Conservation (phyloP, 2,329 filamentous ascomycete species). For the Mycosphaerelloides madeirae region DNA sequence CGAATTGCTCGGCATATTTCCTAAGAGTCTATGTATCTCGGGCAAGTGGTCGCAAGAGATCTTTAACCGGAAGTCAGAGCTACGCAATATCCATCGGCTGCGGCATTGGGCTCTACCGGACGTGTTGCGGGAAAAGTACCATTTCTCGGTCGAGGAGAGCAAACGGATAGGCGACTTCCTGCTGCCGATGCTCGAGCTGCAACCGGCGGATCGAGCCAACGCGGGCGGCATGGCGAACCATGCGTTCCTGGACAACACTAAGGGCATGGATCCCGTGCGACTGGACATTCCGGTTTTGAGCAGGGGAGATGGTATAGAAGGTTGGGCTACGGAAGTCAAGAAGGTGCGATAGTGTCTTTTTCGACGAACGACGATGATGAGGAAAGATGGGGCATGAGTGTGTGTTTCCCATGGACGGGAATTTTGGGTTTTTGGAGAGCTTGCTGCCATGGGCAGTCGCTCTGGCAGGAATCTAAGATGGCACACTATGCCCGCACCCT, state of each 20-base stretch:
- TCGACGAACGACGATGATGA: not conserved
- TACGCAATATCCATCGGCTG: slow-evolving; percentile 93
- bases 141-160: slow-evolving; percentile 79
- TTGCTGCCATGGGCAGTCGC: too few relatives aligned
- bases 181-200: slow-evolving; percentile 81
- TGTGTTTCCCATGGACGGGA: too few relatives aligned
- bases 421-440: too few relatives aligned
- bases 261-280: slow-evolving; percentile 77
- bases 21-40: slow-evolving; percentile 82
- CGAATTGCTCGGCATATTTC: slow-evolving; percentile 88
- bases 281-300: slow-evolving; percentile 74
- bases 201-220: slow-evolving; percentile 85
- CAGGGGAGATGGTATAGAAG: slow-evolving; percentile 86
- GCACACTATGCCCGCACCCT: too few relatives aligned
- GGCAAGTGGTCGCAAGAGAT: slow-evolving; percentile 99
- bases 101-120: slow-evolving; percentile 94
- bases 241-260: slow-evolving; percentile 74
- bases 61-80: slow-evolving; percentile 94
- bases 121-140: slow-evolving; percentile 93
- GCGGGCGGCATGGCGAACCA: slow-evolving; percentile 92
- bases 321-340: slow-evolving; percentile 79
- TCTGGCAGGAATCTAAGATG: too few relatives aligned
- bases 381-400: too few relatives aligned
- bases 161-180: slow-evolving; percentile 78
- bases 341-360: slow-evolving; percentile 63